These are phyloP conservation scores for Ophiostoma sp. DNA, from an alignment of 2,329 filamentous ascomycete species.

Conservation along the genomic window DNA sequence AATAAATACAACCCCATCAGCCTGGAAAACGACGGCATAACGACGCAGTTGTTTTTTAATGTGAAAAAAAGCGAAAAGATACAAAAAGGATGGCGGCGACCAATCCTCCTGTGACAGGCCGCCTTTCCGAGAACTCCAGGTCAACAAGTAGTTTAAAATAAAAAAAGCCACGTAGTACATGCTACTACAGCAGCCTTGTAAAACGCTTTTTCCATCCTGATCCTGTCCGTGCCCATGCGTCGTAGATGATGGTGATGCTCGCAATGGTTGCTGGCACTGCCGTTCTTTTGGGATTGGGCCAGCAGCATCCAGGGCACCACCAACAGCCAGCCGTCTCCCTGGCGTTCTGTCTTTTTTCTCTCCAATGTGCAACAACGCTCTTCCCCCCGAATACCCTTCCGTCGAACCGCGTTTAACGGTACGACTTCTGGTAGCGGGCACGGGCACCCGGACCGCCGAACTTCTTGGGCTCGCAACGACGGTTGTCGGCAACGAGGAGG, in stretches of 20 bases:
- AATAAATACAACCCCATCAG: constrained; percentile 45
- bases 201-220: constrained; percentile 17
- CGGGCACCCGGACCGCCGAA: constrained; percentile 90
- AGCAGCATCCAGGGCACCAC: neutral
- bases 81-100: constrained; percentile 37
- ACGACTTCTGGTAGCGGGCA: constrained; percentile 97
- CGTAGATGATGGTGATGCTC: neutral
- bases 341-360: neutral
- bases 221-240: constrained; percentile 13
- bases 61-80: constrained; percentile 40
- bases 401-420: constrained; percentile 69
- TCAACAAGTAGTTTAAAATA: constrained; percentile 23
- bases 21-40: constrained; percentile 30
- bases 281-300: neutral
- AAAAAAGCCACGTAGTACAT: constrained; percentile 22
- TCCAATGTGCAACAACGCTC: neutral
- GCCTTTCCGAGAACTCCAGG: constrained; percentile 26
- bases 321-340: neutral
- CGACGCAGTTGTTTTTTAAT: constrained; percentile 8
- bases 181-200: constrained; percentile 22
- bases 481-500: constrained; percentile 98
- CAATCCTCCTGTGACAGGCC: constrained; percentile 28
- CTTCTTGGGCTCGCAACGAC: constrained; percentile 99
- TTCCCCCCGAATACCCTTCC: neutral
- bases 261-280: constrained; percentile 2